Conservation (phyloP, 2,329 filamentous ascomycete genomes). For the Nannizzia gypsea region DNA sequence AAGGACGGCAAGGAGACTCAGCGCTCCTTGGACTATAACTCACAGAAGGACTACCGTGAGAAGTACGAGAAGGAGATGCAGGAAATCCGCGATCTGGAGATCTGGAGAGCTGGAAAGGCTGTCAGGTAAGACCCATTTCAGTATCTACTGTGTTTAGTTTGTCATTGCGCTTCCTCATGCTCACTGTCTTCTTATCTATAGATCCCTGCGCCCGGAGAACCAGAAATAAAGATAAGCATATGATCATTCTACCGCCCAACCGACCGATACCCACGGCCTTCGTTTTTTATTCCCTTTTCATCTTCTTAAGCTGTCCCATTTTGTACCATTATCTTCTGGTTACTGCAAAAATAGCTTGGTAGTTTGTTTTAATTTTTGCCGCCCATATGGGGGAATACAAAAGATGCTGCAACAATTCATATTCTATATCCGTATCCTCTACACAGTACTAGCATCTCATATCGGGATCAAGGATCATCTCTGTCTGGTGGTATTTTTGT, state of each 20-base stretch:
- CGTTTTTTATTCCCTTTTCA: neutral
- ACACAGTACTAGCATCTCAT: too few relatives aligned
- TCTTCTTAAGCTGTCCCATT: neutral
- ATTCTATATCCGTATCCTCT: too few relatives aligned
- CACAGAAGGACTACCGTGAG: conserved; percentile 88
- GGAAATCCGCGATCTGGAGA: conserved; percentile 96
- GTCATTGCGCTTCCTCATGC: neutral
- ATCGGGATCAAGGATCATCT: neutral
- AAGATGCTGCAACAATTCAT: neutral
- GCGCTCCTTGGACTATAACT: conserved; percentile 95
- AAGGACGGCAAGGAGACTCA: conserved; percentile 85
- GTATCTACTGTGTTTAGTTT: neutral
- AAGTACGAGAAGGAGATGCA: conserved; percentile 97
- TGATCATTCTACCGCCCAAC: neutral
- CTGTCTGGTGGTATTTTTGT: neutral
- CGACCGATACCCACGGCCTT: neutral
- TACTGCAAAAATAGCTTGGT: neutral
- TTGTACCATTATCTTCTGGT: neutral
- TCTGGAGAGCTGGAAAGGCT: conserved; percentile 97
- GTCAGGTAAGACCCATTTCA: conserved; percentile 53
- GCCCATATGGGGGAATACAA: neutral
- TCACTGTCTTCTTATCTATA: conserved; percentile 21
- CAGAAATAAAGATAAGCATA: conserved; percentile 47
- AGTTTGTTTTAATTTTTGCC: neutral
- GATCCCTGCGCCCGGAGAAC: conserved; percentile 75